Base-by-base conservation (phyloP, 169 alveolate genomes). In the Cryptosporidium viatorum region DNA sequence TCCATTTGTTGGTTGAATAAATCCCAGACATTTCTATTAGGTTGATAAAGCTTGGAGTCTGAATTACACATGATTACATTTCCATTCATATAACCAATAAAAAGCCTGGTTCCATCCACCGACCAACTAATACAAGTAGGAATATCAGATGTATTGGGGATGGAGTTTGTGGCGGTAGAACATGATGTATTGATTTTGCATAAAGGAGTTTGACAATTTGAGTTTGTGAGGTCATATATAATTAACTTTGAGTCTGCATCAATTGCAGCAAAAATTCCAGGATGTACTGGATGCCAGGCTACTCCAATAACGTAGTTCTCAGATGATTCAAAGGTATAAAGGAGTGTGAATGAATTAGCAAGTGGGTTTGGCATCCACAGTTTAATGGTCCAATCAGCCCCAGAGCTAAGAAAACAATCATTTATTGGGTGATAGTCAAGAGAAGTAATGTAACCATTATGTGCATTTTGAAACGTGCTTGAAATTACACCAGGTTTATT, bases 261-360 rank as follows among this genome's bases (percentile, higher is more conserved):
- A 60, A 80, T 65, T 62, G 75, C 74, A 62, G 89, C 89, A 39
- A 80, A 80, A 59, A 80, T 62, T 43, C 89, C 89, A 9, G 89
- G 89, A 65, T 80, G 89, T 0, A 80, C 59, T 18, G 89, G 89
- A 80, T 80, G 89, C 89, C 89, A 80, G 31, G 89, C 71, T 31
- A 80, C 75, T 23, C 69, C 89, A 43, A 80, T 80, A 2, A 80
- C 89, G n/a, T 80, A 80, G 39, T 80, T 80, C 59, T 80, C 89
- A 41, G 80, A 62, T 5, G 89, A 59, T 23, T 80, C 89, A 59
- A 80, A 80, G 7, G 89, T 62, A 80, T 65, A 43, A 26, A 80
- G 43, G 29, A 80, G 75, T 7, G 89, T 80, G 16, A 80, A 62
- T 21, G 89, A 80, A 21, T 21, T 70, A 8, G 65, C 29, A 8